Evolutionary conservation across 805 yeast species (phyloP), one percentile per base, ranked within the genome.

Genomic region (Nakazawaea siamensis): DNA sequence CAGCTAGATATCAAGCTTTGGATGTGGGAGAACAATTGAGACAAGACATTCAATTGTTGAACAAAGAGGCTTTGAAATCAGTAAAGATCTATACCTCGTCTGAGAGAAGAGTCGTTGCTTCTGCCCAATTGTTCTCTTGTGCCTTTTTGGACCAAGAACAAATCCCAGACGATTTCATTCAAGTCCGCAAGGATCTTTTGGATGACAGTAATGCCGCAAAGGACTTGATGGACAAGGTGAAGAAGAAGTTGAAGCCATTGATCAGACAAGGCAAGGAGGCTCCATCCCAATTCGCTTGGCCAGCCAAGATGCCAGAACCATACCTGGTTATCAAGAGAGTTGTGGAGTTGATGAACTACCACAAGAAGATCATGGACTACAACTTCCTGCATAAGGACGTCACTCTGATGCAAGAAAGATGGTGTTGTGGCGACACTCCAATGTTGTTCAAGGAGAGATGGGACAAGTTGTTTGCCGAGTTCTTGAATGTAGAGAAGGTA

Each of bases 391-490:
- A 74, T 33, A 73, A 75, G 42, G 76, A 85, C 47, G 83, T 82
- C 15, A 63, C 69, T 20, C 56, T 59, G 4, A 75, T 87, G 61
- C 96, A 86, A 55, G 57, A 68, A 10, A 67, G 75, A 34, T 92
- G 99, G 99, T 92, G 99, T 52, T 88, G 97, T 58, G 88, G 87
- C 15, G 99, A 92, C 55, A 97, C 92, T 54, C 87, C 98, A 4
- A 62, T 70, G 40, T 60, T 92, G 41, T 90, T 92, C 62, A 79
- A 77, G 43, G 99, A 92, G 60, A 71, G 99, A 50, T 92, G 99
- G 99, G 97, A 88, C 49, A 92, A 92, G 54, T 64, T 92, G 32
- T 92, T 92, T 58, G 81, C 77, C 44, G 99, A 92, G 57, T 92
- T 92, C 59, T 76, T 78, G 16, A 75, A 83, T 31, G 92, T 88